Base-by-base conservation (phyloP, 2,329 filamentous ascomycete genomes). In the Calonectria pteridis region DNA sequence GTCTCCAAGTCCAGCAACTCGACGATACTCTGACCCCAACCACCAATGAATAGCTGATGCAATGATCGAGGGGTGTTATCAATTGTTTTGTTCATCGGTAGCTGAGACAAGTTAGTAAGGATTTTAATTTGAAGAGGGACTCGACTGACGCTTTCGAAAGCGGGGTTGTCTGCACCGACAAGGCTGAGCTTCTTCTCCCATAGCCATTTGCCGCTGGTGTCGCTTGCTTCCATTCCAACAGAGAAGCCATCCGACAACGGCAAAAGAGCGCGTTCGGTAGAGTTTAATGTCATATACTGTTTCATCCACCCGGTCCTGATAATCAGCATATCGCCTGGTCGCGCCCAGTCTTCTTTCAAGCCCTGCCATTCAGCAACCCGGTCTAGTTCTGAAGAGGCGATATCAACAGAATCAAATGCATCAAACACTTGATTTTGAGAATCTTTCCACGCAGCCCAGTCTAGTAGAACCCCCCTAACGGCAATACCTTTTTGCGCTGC, bases 401-500 rank as follows among this genome's bases (percentile, higher is more conserved):
- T 59, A 2, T 59, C 55, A 6, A 59, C 14, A 37, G 55, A 23
- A 11, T 37, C 4, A 14, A 59, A 59, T 59, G 55, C 33, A 28
- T 40, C 13, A 7, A 59, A 37, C 1, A 7, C 13, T 26, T 59
- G 55, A 28, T 59, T n/a, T 26, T 28, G 33, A 6, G n/a, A 40
- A 18, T 40, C n/a, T 40, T 59, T 59, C 55, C 55, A 40, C 9
- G 33, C 33, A 33, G 55, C 55, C 55, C 55, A 59, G n/a, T 59
- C 55, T n/a, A 40, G 33, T 20, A 59, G 33, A 23, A 59, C 55
- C 3, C 20, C 55, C 14, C 55, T 37, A 4, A 59, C 55, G 2
- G 55, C 55, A 20, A 40, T 59, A n/a, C 55, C 55, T n/a, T 59
- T 59, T n/a, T 59, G 55, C n/a, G 33, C 55, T 40, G 55, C 55